Percentiles rank a stretch among this genome's conserved stretches.
These are phyloP conservation scores for Mycena vitilis DNA, from an alignment of 768 basidiomycete species.

Conservation along the genomic window DNA sequence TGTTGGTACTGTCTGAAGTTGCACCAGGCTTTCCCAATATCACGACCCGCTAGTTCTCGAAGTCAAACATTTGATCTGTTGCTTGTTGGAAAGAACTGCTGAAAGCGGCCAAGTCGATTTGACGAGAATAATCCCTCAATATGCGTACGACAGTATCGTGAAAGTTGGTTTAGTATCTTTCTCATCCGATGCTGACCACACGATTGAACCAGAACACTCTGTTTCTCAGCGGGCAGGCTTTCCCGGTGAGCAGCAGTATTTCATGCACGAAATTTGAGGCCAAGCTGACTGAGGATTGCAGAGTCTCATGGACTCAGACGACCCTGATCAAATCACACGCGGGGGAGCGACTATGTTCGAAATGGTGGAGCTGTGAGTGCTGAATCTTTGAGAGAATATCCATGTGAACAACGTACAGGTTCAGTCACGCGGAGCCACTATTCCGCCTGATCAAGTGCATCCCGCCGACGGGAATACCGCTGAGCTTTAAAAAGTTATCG, in stretches of 20 bases:
- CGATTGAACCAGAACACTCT: constrained; percentile 6
- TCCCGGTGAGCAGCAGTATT: constrained; percentile 1
- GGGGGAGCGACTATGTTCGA: constrained; percentile 1
- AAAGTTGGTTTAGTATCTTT: too few species aligned
- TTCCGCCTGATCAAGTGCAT: constrained; percentile 6
- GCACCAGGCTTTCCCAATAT: constrained; percentile 2
- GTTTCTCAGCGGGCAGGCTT: constrained; percentile 22
- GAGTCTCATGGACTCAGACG: constrained; percentile 24
- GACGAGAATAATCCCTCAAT: constrained; percentile 11
- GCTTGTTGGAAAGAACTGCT: not conserved
- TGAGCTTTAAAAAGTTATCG: constrained; percentile 1
- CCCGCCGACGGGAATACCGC: constrained; percentile 9
- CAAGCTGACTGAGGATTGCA: not conserved
- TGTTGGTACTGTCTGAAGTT: not conserved
- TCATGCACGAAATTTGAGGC: not conserved
- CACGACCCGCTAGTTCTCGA: not conserved
- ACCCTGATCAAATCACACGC: not conserved
- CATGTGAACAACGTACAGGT: not conserved
- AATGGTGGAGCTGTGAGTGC: not conserved
- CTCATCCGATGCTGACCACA: too few species aligned
- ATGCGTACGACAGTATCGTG: constrained; percentile 9
- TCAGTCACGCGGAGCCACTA: constrained; percentile 19
- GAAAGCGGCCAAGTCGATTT: constrained; percentile 8
- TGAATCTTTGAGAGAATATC: not conserved
- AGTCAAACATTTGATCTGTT: constrained; percentile 7